Percentiles rank a stretch among this genome's conserved stretches.
phyloP scores from a whole-genome alignment of 768 basidiomycete genomes.

The Termitomyces sp. region DNA sequence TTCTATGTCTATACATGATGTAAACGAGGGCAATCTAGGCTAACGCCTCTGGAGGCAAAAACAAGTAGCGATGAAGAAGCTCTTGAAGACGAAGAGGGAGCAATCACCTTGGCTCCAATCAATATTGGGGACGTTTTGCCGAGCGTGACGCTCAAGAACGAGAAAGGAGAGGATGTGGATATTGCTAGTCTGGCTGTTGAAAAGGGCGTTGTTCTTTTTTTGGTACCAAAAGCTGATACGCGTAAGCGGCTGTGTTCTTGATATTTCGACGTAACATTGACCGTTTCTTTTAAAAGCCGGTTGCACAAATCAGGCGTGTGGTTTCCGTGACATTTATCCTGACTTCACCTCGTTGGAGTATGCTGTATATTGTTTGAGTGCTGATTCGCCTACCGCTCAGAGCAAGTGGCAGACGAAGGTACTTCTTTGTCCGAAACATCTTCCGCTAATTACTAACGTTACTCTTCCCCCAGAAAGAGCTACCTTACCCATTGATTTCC shows the following conservation, averaged over 20 bases:
- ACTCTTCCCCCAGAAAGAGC: conserved; percentile 51
- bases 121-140: conserved; percentile 76
- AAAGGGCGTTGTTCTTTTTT: conserved; percentile 75
- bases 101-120: conserved; percentile 32
- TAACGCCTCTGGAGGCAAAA: conserved; percentile 24
- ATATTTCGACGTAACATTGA: neutral
- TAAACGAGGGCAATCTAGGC: neutral
- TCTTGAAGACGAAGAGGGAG: conserved; percentile 17
- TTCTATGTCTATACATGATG: conserved; percentile 3
- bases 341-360: conserved; percentile 69
- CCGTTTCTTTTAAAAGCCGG: conserved; percentile 48
- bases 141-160: conserved; percentile 72
- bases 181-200: conserved; percentile 59
- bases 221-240: conserved; percentile 83
- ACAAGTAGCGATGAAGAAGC: conserved; percentile 19
- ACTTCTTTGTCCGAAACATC: neutral
- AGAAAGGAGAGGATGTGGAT: conserved; percentile 77
- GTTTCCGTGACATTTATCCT: conserved; percentile 79
- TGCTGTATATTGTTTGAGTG: conserved; percentile 80
- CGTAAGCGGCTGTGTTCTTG: conserved; percentile 39
- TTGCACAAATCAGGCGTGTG: conserved; percentile 91
- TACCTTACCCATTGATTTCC: conserved; percentile 84
- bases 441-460: neutral
- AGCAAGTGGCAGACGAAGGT: conserved; percentile 87
- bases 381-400: conserved; percentile 71